phyloP scores from a whole-genome alignment of 2,329 filamentous ascomycete genomes.

The Penicillium psychrosexuale region DNA sequence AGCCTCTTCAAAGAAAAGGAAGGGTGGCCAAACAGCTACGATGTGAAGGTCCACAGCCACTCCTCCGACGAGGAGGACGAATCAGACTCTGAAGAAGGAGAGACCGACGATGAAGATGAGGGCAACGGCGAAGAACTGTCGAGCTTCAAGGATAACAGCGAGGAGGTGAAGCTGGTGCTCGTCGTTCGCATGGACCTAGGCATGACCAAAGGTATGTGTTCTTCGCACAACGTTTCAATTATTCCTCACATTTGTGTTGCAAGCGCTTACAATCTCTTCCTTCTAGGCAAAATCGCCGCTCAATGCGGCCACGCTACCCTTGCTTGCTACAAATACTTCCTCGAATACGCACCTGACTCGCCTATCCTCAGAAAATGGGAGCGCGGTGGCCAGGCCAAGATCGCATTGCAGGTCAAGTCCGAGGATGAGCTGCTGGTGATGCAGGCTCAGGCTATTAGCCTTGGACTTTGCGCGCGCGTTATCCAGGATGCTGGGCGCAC shows the following conservation, averaged over 20 bases:
- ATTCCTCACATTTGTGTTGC: neutral
- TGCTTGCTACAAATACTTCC: slow-evolving; percentile 88
- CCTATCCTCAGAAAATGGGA: slow-evolving; percentile 81
- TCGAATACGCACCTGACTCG: slow-evolving; percentile 52
- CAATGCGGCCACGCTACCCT: slow-evolving; percentile 96
- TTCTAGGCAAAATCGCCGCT: slow-evolving; percentile 87
- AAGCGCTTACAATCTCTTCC: slow-evolving; percentile 1
- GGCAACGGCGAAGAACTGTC: slow-evolving; percentile 52
- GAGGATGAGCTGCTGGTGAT: slow-evolving; percentile 75
- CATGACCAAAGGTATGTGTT: slow-evolving; percentile 83
- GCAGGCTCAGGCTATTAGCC: slow-evolving; percentile 73
- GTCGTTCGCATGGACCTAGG: slow-evolving; percentile 91
- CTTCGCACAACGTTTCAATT: neutral
- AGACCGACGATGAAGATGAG: slow-evolving; percentile 67
- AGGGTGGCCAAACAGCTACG: slow-evolving; percentile 56
- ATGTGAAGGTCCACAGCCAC: slow-evolving; percentile 45
- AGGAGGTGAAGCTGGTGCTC: slow-evolving; percentile 92
- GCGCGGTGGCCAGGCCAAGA: slow-evolving; percentile 80
- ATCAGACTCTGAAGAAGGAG: slow-evolving; percentile 56
- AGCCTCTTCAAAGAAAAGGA: slow-evolving; percentile 60
- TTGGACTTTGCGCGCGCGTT: slow-evolving; percentile 83
- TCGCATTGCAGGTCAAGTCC: slow-evolving; percentile 82
- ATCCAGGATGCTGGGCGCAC: slow-evolving; percentile 95
- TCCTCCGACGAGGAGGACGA: slow-evolving; percentile 44
- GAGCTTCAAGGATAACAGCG: slow-evolving; percentile 53